phyloP scores from a whole-genome alignment of 805 yeast genomes.

The Pichia membranifaciens region DNA sequence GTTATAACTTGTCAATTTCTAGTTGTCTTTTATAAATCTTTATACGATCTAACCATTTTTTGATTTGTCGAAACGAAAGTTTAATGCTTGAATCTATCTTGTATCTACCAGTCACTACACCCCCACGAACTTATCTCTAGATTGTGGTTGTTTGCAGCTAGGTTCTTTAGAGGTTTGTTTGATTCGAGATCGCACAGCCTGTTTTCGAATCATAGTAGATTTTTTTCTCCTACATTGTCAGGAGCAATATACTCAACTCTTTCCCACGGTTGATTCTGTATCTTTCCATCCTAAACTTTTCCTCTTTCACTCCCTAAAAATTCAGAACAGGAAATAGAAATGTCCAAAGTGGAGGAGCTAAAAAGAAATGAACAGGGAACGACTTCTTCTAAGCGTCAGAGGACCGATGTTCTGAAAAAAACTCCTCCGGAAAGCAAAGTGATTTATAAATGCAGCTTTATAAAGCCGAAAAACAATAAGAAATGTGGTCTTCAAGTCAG shows the following conservation, averaged over 20 bases:
- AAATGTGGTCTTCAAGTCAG: constrained; percentile 58
- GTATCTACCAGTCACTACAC: too few relatives aligned
- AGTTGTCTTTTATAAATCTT: too few relatives aligned
- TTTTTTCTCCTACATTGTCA: too few relatives aligned
- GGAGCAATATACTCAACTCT: too few relatives aligned
- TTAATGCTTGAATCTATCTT: too few relatives aligned
- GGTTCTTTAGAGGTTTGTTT: too few relatives aligned
- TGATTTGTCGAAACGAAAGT: too few relatives aligned
- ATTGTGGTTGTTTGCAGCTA: too few relatives aligned
- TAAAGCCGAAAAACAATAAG: constrained; percentile 45
- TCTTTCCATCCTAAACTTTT: too few relatives aligned
- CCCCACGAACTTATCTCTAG: too few relatives aligned
- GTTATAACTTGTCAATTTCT: not conserved
- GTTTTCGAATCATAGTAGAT: not conserved
- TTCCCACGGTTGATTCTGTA: too few relatives aligned
- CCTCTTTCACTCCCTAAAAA: not conserved
- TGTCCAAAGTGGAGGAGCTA: not conserved
- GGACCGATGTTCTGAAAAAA: not conserved
- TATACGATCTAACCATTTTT: too few relatives aligned
- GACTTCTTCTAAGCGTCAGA: not conserved
- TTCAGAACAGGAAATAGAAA: not conserved
- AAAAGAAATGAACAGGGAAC: not conserved
- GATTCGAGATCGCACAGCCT: not conserved
- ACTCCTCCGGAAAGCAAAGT: constrained; percentile 3
- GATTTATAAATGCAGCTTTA: constrained; percentile 39